Base-by-base conservation (phyloP, 2,329 filamentous ascomycete species). In the Colletotrichum sp. region DNA sequence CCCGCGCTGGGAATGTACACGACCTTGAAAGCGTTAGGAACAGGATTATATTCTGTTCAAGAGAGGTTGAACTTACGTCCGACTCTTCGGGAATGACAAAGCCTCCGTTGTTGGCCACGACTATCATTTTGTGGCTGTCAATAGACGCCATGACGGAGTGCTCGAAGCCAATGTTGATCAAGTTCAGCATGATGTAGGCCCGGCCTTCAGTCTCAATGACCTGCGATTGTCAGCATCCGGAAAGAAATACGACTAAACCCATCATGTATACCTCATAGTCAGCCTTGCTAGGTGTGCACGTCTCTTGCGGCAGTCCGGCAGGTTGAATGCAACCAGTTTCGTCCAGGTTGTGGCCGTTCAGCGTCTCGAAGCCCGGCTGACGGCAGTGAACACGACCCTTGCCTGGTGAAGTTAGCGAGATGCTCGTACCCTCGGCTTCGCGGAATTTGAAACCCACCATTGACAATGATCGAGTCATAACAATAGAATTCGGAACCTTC, bases 371-470 rank as follows among this genome's bases (percentile, higher is more conserved):
- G 2, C 71, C 74, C 5, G 70, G 59, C 15, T 76, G 74, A 10
- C 74, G 78, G 13, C 79, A 80, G 16, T 79, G 78, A 8, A 79
- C 78, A 12, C 79, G 78, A 8, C 79, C 79, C 68, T 80, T 80
- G 15, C 79, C 79, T 78, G 21, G 2, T 13, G n/a, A 34, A 18
- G n/a, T 64, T 64, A 64, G 62, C 62, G 32, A 64, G 32, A 26
- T 34, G 18, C 26, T 32, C 18, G 18, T 3, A 62, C 8, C 8
- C 10, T 18, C 16, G 12, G 32, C 18, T 24, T 44, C 10, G 10
- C 26, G 34, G 21, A 59, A 28, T 16, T 34, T 32, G 26, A 28
- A 59, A 16, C 78, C 28, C 16, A 78, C 79, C 78, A n/a, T 80
- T 81, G 24, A 80, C 79, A 8, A 80, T 65, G 3, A 81, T 63